A percentile compares a stretch with the other conserved stretches of the same genome.
Conservation (phyloP, 2,329 filamentous ascomycete species). For the Trichoderma breve region DNA sequence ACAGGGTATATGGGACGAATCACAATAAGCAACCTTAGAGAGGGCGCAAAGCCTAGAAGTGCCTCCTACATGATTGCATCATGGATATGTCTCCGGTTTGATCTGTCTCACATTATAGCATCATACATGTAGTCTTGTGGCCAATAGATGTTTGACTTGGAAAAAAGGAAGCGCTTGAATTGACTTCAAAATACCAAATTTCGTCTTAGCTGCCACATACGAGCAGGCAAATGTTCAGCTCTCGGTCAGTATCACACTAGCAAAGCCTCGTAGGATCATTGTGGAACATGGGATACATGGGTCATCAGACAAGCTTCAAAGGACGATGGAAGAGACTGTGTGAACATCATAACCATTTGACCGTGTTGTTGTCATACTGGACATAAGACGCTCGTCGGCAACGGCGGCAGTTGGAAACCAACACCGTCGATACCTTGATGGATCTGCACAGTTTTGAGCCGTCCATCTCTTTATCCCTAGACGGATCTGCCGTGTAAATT, state of each 20-base stretch:
- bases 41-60: background rate
- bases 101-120: no score
- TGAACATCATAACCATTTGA: background rate
- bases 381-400: background rate
- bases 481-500: background rate
- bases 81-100: background rate
- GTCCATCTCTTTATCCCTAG: background rate
- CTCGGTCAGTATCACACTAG: background rate
- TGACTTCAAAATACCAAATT: background rate
- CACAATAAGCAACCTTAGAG: background rate
- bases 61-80: background rate
- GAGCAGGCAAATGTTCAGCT: background rate
- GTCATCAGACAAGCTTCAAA: background rate
- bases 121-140: background rate
- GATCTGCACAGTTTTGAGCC: background rate
- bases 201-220: background rate
- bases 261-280: background rate
- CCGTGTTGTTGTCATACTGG: background rate
- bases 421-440: background rate
- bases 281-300: background rate
- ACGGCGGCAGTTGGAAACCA: background rate
- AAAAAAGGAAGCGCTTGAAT: background rate
- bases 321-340: background rate
- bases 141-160: background rate
- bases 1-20: background rate